A percentile compares a stretch with the other conserved stretches of the same genome.
Conservation (phyloP, 2,329 filamentous ascomycete species). For the Fusarium liriodendri region DNA sequence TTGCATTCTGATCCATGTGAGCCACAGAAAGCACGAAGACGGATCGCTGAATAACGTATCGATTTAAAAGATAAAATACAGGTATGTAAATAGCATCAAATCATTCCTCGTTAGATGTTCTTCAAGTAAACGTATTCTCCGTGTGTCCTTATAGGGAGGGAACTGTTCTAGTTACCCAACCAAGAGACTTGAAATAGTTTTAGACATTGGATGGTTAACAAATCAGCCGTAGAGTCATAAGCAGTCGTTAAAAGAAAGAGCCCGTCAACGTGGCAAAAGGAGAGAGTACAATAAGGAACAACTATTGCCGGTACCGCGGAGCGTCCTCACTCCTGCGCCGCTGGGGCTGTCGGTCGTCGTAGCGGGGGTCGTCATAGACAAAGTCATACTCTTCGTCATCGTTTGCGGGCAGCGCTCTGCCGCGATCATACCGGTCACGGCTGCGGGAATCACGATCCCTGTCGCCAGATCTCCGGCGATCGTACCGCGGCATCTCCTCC, state of each 20-base stretch:
- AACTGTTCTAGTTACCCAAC: slow-evolving; percentile 4
- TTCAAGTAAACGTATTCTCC: not conserved
- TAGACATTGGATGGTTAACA: not conserved
- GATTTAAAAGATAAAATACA: not conserved
- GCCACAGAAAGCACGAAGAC: not conserved
- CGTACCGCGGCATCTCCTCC: slow-evolving; percentile 43
- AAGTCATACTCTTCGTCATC: slow-evolving; percentile 45
- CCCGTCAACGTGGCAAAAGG: not conserved
- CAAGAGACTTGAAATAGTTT: not conserved
- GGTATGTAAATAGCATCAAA: slow-evolving; percentile 4
- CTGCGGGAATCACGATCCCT: slow-evolving; percentile 10
- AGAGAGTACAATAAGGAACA: not conserved
- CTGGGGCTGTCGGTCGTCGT: slow-evolving; percentile 41
- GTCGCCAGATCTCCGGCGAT: slow-evolving; percentile 31
- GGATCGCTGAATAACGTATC: not conserved
- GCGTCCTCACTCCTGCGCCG: slow-evolving; percentile 42
- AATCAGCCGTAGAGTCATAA: slow-evolving; percentile 18
- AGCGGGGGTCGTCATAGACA: slow-evolving; percentile 45
- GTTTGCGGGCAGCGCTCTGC: slow-evolving; percentile 34
- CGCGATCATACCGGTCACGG: slow-evolving; percentile 29
- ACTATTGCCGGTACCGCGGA: slow-evolving; percentile 37
- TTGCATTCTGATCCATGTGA: not conserved
- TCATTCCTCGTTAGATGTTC: slow-evolving; percentile 32
- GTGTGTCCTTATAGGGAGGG: not conserved
- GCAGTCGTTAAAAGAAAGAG: slow-evolving; percentile 12